phyloP scores from a whole-genome alignment of 129 eudicot genomes.

The Solidago caesia region DNA sequence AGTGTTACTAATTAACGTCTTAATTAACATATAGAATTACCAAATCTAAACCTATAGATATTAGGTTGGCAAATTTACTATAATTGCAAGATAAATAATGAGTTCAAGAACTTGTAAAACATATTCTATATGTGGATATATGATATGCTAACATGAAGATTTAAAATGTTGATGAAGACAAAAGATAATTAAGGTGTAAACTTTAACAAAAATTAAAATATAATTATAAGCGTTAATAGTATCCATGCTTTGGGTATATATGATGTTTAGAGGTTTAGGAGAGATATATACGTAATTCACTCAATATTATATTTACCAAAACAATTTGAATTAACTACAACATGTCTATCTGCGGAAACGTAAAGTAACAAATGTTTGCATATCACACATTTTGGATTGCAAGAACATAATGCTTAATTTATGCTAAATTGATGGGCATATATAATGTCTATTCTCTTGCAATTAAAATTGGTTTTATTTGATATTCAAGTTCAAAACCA shows the following conservation, averaged over 20 bases:
- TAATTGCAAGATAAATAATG: neutral
- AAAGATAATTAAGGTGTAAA: too few relatives aligned
- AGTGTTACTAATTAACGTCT: neutral
- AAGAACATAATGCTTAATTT: conserved; percentile 8
- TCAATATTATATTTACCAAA: too few relatives aligned
- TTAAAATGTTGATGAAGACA: neutral
- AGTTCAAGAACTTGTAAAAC: neutral
- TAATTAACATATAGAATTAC: too few relatives aligned
- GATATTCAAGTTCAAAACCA: neutral
- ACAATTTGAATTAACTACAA: neutral
- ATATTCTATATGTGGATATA: neutral
- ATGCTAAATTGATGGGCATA: conserved; percentile 1
- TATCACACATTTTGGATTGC: conserved; percentile 26
- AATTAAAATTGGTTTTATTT: neutral
- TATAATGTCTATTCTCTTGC: neutral
- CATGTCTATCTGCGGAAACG: neutral
- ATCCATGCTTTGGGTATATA: too few relatives aligned
- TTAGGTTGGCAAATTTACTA: neutral
- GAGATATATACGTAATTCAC: neutral
- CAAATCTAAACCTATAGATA: neutral
- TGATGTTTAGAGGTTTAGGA: neutral
- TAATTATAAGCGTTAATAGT: too few relatives aligned
- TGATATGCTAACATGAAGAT: neutral
- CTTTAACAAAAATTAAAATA: too few relatives aligned
- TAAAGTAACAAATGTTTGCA: conserved; percentile 8